Percentiles rank a stretch among this genome's conserved stretches.
These are phyloP conservation scores for Boletus reticulatus DNA, from an alignment of 768 basidiomycete genomes.

Conservation along the genomic window DNA sequence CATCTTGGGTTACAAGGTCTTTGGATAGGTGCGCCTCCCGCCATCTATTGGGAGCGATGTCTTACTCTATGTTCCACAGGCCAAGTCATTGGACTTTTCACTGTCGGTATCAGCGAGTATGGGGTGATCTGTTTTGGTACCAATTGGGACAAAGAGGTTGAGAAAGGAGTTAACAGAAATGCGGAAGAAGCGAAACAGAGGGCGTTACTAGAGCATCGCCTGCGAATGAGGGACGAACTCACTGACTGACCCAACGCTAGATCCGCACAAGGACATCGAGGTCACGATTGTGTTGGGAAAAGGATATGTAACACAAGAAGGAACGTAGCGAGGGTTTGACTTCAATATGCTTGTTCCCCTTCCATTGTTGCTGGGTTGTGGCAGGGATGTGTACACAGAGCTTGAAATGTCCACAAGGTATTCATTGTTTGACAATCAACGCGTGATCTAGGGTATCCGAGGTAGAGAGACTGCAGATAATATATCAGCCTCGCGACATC, in stretches of 20 bases:
- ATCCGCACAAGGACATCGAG: background rate
- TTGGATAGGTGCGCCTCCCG: constrained; percentile 42
- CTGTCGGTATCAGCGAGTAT: constrained; percentile 70
- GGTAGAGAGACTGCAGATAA: background rate
- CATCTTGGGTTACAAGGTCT: constrained; percentile 47
- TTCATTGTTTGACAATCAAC: background rate
- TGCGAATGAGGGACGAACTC: constrained; percentile 6
- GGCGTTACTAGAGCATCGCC: constrained; percentile 21
- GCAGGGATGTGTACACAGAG: background rate
- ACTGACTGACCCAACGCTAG: constrained; percentile 15
- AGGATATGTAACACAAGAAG: background rate
- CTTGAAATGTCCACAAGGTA: background rate
- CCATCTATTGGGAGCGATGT: background rate
- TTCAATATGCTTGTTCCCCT: background rate
- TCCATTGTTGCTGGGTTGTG: background rate
- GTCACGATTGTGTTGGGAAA: background rate
- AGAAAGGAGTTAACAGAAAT: constrained; percentile 39
- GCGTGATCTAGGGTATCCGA: background rate
- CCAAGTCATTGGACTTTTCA: constrained; percentile 70
- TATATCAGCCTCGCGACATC: constrained; percentile 7
- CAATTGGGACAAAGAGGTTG: constrained; percentile 46
- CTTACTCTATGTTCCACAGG: constrained; percentile 38
- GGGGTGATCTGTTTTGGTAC: constrained; percentile 54
- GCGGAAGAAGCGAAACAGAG: constrained; percentile 31
- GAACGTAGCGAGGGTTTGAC: background rate